Evolutionary conservation across 2,329 filamentous ascomycete species (phyloP).

Genomic region (Fusarium sp.): DNA sequence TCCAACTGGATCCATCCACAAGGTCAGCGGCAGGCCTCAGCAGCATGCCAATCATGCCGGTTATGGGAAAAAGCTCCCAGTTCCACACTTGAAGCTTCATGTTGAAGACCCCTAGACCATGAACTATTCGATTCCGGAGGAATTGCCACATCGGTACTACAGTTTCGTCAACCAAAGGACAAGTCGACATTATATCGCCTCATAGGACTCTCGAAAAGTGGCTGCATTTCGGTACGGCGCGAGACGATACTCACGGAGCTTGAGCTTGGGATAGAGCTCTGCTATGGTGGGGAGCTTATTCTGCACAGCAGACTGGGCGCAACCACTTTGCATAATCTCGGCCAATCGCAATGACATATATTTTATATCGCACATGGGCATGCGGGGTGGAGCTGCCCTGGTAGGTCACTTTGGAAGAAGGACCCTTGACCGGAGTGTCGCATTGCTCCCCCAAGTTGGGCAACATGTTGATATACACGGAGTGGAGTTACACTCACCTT

Average conservation of each 20-base stretch:
- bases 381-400: constrained; percentile 37
- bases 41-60: constrained; percentile 24
- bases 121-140: constrained; percentile 13
- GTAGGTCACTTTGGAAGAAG: constrained; percentile 17
- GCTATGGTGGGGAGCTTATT: constrained; percentile 26
- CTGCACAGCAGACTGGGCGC: constrained; percentile 25
- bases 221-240: constrained; percentile 32
- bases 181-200: constrained; percentile 1
- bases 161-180: not conserved
- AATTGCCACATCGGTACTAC: constrained; percentile 25
- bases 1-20: constrained; percentile 18
- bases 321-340: constrained; percentile 17
- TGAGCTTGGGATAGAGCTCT: constrained; percentile 20
- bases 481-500: constrained; percentile 34
- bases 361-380: constrained; percentile 24
- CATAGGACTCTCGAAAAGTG: constrained; percentile 1
- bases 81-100: constrained; percentile 6
- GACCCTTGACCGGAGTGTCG: constrained; percentile 22
- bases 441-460: constrained; percentile 16
- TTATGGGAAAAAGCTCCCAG: constrained; percentile 14
- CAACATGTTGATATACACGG: constrained; percentile 27
- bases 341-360: constrained; percentile 33
- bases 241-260: constrained; percentile 22
- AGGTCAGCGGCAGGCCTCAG: constrained; percentile 38
- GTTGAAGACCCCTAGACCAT: constrained; percentile 1